Evolutionary conservation across 2,329 filamentous ascomycete genomes (phyloP).

Genomic region (Dactylella cylindrospora): DNA sequence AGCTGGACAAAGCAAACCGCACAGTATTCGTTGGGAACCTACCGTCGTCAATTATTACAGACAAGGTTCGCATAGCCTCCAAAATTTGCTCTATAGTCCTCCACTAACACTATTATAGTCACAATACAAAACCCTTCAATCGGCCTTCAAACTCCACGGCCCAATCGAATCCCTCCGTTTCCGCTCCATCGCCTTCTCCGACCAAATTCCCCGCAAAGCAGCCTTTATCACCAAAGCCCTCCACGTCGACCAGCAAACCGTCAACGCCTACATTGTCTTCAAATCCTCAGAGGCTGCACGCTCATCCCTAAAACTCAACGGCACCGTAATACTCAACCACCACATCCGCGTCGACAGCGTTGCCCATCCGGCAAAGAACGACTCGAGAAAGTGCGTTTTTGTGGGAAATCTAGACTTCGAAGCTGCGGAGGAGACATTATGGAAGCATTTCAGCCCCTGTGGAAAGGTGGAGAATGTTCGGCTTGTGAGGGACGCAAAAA

Average conservation of each 20-base stretch:
- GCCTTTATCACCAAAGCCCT: conserved; percentile 87
- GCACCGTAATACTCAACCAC: conserved; percentile 76
- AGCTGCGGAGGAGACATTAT: conserved; percentile 92
- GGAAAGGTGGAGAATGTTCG: conserved; percentile 91
- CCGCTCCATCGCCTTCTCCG: conserved; percentile 84
- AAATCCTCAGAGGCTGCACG: conserved; percentile 72
- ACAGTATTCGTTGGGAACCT: conserved; percentile 95
- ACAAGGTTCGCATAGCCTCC: conserved; percentile 67
- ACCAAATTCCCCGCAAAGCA: conserved; percentile 84
- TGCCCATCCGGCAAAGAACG: conserved; percentile 77
- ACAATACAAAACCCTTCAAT: conserved; percentile 55
- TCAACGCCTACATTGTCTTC: conserved; percentile 93
- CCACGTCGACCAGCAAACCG: conserved; percentile 88
- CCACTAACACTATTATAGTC: conserved; percentile 57
- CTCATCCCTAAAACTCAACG: conserved; percentile 78
- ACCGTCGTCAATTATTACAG: conserved; percentile 76
- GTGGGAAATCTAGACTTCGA: conserved; percentile 96
- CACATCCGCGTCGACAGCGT: conserved; percentile 90
- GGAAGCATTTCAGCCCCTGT: conserved; percentile 73
- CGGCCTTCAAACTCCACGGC: conserved; percentile 46
- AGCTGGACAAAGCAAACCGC: conserved; percentile 80
- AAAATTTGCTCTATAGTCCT: conserved; percentile 76
- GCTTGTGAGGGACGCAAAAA: conserved; percentile 83
- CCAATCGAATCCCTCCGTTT: conserved; percentile 87
- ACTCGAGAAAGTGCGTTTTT: conserved; percentile 89